phyloP scores from a whole-genome alignment of 352 stramenopile genomes.

The Plasmopara muralis region DNA sequence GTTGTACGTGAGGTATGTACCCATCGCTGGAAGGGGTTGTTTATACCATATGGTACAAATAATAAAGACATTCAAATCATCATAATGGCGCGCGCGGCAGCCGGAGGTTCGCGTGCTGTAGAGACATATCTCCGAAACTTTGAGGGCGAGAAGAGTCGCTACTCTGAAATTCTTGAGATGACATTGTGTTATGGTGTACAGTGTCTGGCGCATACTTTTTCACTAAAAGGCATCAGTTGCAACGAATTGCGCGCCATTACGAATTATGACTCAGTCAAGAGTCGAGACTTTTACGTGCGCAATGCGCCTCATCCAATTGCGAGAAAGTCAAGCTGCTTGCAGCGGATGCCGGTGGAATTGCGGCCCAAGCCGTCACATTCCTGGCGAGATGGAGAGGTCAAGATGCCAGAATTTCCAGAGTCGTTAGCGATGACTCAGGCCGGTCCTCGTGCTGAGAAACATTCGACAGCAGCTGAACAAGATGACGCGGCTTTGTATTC shows the following conservation, averaged over 20 bases:
- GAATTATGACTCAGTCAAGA: conserved; percentile 32
- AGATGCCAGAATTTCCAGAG: conserved; percentile 20
- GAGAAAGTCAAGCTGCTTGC: background rate
- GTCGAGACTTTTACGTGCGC: conserved; percentile 59
- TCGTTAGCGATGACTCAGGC: background rate
- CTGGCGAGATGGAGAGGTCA: conserved; percentile 56
- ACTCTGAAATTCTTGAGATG: conserved; percentile 62
- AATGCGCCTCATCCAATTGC: conserved; percentile 18
- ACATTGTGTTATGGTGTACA: conserved; percentile 66
- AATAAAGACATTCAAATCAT: no score
- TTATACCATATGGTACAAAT: no score
- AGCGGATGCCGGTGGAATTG: conserved; percentile 21
- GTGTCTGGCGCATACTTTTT: conserved; percentile 59
- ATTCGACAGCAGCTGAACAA: background rate
- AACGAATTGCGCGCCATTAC: conserved; percentile 55
- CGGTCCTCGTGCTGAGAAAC: conserved; percentile 2
- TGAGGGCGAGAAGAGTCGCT: conserved; percentile 29
- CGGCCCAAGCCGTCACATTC: conserved; percentile 54
- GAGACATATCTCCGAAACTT: conserved; percentile 73
- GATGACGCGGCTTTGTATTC: conserved; percentile 12
- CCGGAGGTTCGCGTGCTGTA: conserved; percentile 26
- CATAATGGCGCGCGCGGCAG: no score
- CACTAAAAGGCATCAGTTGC: conserved; percentile 52
- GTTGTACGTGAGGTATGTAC: background rate
- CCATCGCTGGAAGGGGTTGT: no score